Base-by-base conservation (phyloP, 257 asterid species). In the Galeopsis tetrahit region DNA sequence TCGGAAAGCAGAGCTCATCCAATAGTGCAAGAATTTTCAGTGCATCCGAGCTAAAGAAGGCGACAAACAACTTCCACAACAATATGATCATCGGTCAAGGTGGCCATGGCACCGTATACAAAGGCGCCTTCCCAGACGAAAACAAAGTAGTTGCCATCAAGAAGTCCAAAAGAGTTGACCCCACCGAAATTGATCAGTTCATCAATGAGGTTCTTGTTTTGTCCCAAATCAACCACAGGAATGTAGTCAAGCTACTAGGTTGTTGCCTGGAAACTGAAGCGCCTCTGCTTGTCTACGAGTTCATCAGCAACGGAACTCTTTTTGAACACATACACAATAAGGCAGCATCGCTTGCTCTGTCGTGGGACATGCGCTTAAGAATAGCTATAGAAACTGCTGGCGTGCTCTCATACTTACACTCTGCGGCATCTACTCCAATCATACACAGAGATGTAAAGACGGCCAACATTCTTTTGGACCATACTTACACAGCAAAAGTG, bases 391-490 rank as follows among this genome's bases (percentile, higher is more conserved):
- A 80, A 40, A 49, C 75, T 3, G 80, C 84, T 0, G 35, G 77
- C 5, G 82, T 83, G 49, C 77, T 83, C 15, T 62, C 77, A 0
- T 80, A 78, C 36, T 21, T 83, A 5, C 85, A 81, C 75, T 83
- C 75, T 4, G 55, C 63, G 0, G 72, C 83, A 43, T 63, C 75
- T 8, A 63, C 77, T 40, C 81, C 83, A 7, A 83, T 83, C 58
- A 78, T 80, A n/a, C 85, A 83, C 28, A 62, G 83, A 65, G 82
- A 78, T 68, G 76, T 78, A 7, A 83, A 81, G 51, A 72, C 82
- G 2, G 78, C 68, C 0, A 83, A 81, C 28, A 78, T 83, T 39
- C 82, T 80, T 4, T 10, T 80, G 10, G 85, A 78, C 53, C 33
- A 55, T 10, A 36, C 39, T 39, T 72, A 31, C 71, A 78, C 77